Evolutionary conservation across 2,329 filamentous ascomycete genomes (phyloP), one percentile per base, ranked within the genome.

Genomic region (Phialophora tarda): DNA sequence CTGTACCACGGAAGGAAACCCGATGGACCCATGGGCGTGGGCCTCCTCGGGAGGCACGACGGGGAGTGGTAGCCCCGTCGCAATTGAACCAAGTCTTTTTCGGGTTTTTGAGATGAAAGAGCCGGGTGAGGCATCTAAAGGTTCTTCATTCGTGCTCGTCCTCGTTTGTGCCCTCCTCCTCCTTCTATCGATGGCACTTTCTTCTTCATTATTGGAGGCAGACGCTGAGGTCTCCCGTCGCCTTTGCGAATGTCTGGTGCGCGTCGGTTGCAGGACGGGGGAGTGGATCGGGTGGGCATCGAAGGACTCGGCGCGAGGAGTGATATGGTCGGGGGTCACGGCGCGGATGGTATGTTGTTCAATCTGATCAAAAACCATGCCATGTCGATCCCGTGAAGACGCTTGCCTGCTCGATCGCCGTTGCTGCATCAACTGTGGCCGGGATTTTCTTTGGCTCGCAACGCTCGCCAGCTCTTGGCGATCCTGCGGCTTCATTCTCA

Each of bases 1-100:
- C 59, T 81, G 78, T 44, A 78, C 75, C 54, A 82, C 81, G 12
- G 82, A 83, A 21, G 81, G 82, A 65, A 78, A 83, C 2, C 82
- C 81, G 66, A 83, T 83, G 21, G 81, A 82, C 34, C 73, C 69
- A 38, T 76, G 71, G 41, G 59, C 28, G 17, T 32, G 53, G 14
- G 74, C 73, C 51, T 82, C 79, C 34, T 81, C 79, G 0, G 76
- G 66, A n/a, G 73, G 69, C 60, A 79, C 67, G 28, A 76, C 75
- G 7, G 59, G 59, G 14, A 77, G 62, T 12, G 59, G 59, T 12
- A 77, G 62, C 38, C 74, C 71, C 38, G 76, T 69, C 32, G 78
- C 68, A 32, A 71, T 71, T 7, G 68, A 71, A 30, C 70, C 70
- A 23, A 70, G 61, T 53, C 70, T 65, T 59, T 72, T 72, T n/a